These are phyloP conservation scores for Neurospora sp. DNA, from an alignment of 495 filamentous ascomycete species.

Conservation along the genomic window DNA sequence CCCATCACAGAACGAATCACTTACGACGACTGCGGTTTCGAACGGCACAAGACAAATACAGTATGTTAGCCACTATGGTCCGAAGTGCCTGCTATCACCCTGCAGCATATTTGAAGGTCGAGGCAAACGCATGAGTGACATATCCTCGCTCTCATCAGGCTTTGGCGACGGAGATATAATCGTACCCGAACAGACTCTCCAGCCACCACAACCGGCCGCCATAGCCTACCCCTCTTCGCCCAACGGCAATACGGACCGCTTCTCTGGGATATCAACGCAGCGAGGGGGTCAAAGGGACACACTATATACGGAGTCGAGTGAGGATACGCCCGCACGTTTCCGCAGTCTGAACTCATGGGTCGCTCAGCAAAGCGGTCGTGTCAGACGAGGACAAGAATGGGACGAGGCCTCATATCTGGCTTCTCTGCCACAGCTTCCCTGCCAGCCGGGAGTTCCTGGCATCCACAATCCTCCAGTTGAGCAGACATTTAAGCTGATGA, in stretches of 20 bases:
- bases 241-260: constrained; percentile 17
- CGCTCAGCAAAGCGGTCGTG: constrained; percentile 42
- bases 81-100: not conserved
- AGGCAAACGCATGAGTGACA: constrained; percentile 17
- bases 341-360: constrained; percentile 52
- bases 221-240: constrained; percentile 1
- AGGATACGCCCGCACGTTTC: constrained; percentile 43
- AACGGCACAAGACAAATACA: not conserved
- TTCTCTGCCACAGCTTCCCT: constrained; percentile 16
- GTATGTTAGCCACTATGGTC: not conserved
- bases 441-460: constrained; percentile 20
- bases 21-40: not conserved
- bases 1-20: not conserved
- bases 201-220: constrained; percentile 7
- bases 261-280: constrained; percentile 29
- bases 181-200: constrained; percentile 11
- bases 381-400: constrained; percentile 25
- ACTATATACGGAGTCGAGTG: constrained; percentile 36
- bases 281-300: constrained; percentile 24
- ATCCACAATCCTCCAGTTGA: constrained; percentile 24
- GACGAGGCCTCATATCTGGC: constrained; percentile 13
- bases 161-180: constrained; percentile 45
- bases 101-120: not conserved
- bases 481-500: constrained; percentile 22
- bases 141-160: constrained; percentile 45